Evolutionary conservation across 164 flowering plant genomes (phyloP).

Genomic region (Nymphaea thermarum): DNA sequence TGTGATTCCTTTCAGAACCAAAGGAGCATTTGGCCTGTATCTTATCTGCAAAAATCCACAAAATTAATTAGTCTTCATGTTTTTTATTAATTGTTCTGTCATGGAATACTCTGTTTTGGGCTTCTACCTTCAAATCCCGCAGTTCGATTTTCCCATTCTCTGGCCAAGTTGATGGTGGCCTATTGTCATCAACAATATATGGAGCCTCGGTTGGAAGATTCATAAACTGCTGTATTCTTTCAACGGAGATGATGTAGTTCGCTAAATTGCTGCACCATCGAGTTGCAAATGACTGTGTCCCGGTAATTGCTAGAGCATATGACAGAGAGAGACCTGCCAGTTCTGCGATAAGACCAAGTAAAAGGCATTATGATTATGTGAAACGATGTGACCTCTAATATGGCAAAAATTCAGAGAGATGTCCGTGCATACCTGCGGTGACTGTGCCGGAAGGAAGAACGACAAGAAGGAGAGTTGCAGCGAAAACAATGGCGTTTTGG

Average conservation of each 20-base stretch:
- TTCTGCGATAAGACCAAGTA: constrained; percentile 28
- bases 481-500: constrained; percentile 53
- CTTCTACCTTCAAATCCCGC: constrained; percentile 47
- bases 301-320: constrained; percentile 54
- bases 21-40: constrained; percentile 70
- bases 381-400: background rate
- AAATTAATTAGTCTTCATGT: background rate
- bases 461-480: constrained; percentile 52
- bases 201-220: constrained; percentile 68
- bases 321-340: constrained; percentile 87
- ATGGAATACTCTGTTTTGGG: background rate
- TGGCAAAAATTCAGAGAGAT: background rate
- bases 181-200: constrained; percentile 40
- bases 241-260: constrained; percentile 73
- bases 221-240: constrained; percentile 82
- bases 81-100: background rate
- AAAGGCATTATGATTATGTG: background rate
- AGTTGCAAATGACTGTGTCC: constrained; percentile 43
- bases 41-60: constrained; percentile 33
- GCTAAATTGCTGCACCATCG: constrained; percentile 58
- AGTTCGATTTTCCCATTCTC: constrained; percentile 54
- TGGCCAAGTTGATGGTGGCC: constrained; percentile 82
- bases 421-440: constrained; percentile 41
- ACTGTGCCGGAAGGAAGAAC: constrained; percentile 43
- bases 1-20: constrained; percentile 74